Evolutionary conservation across 2,329 filamentous ascomycete genomes (phyloP).

Genomic region (Lachnellula cervina): DNA sequence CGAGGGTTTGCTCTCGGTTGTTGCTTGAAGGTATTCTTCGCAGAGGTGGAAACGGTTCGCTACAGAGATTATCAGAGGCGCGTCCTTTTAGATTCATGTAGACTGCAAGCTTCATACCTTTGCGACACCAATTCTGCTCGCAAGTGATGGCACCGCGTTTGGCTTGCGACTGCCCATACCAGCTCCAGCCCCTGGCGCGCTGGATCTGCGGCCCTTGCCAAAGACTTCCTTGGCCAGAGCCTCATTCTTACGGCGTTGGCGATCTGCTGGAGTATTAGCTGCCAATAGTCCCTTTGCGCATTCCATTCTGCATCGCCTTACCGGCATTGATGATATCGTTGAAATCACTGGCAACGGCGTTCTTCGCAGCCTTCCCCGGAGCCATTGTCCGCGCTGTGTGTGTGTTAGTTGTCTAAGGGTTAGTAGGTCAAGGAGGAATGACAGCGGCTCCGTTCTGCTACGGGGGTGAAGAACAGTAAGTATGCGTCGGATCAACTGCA

Average conservation of each 20-base stretch:
- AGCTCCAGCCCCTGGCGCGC: conserved; percentile 47
- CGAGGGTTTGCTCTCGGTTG: conserved; percentile 11
- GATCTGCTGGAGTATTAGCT: conserved; percentile 32
- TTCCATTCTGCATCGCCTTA: conserved; percentile 8
- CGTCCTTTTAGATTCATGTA: not conserved
- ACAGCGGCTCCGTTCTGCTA: not conserved
- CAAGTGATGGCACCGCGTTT: conserved; percentile 49
- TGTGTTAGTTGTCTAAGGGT: conserved; percentile 12
- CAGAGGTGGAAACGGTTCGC: conserved; percentile 17
- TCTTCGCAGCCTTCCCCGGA: conserved; percentile 17
- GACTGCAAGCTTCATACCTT: conserved; percentile 49
- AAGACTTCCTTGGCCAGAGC: conserved; percentile 69
- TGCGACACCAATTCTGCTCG: conserved; percentile 67
- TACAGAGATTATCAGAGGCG: conserved; percentile 13
- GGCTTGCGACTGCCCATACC: conserved; percentile 40
- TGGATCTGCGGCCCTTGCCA: conserved; percentile 53
- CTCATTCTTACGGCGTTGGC: conserved; percentile 67
- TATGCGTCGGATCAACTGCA: not conserved
- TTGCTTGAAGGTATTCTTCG: conserved; percentile 26
- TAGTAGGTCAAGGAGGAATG: conserved; percentile 7
- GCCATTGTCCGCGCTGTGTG: conserved; percentile 23
- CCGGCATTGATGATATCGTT: conserved; percentile 31
- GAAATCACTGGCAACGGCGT: conserved; percentile 25
- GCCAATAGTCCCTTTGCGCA: not conserved
- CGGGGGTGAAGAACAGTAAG: no score